Percentiles rank a stretch among this genome's conserved stretches.
These are phyloP conservation scores for Plasmodium vivax DNA, from an alignment of 169 alveolate genomes.

Conservation along the genomic window DNA sequence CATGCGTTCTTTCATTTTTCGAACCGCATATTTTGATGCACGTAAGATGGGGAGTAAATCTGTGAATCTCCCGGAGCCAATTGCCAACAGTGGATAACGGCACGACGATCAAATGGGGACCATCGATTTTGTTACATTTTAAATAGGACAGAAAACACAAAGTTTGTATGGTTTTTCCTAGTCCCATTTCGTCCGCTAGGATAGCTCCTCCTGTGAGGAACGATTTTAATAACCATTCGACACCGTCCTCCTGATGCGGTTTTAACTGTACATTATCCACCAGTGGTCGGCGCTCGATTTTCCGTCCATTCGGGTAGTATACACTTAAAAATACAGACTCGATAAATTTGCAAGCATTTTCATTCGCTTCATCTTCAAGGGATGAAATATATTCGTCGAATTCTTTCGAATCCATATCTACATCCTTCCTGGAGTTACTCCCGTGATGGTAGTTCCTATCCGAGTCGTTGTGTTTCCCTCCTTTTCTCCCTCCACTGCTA, in stretches of 20 bases:
- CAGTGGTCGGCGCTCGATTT: constrained; percentile 83
- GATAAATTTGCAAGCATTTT: constrained; percentile 82
- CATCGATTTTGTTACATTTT: constrained; percentile 87
- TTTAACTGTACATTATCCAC: constrained; percentile 89
- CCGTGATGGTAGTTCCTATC: constrained; percentile 25
- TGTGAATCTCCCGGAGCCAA: constrained; percentile 95
- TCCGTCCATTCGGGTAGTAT: constrained; percentile 84
- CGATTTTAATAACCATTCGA: constrained; percentile 90
- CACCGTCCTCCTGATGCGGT: constrained; percentile 93
- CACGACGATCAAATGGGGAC: constrained; percentile 95
- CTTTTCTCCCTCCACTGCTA: constrained; percentile 11
- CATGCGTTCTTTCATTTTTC: constrained; percentile 88
- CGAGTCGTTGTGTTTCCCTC: not conserved
- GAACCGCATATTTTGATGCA: constrained; percentile 91
- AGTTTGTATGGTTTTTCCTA: constrained; percentile 94
- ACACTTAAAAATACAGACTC: constrained; percentile 81
- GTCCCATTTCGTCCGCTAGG: constrained; percentile 94
- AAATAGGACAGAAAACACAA: constrained; percentile 89
- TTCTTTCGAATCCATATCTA: constrained; percentile 62
- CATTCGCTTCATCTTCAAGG: constrained; percentile 81
- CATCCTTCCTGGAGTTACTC: constrained; percentile 23
- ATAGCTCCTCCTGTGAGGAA: constrained; percentile 92
- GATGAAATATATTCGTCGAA: constrained; percentile 79
- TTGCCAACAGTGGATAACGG: constrained; percentile 96
- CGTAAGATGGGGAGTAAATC: constrained; percentile 91